phyloP scores from a whole-genome alignment of 352 stramenopile species.

The Blastocystis sp. region DNA sequence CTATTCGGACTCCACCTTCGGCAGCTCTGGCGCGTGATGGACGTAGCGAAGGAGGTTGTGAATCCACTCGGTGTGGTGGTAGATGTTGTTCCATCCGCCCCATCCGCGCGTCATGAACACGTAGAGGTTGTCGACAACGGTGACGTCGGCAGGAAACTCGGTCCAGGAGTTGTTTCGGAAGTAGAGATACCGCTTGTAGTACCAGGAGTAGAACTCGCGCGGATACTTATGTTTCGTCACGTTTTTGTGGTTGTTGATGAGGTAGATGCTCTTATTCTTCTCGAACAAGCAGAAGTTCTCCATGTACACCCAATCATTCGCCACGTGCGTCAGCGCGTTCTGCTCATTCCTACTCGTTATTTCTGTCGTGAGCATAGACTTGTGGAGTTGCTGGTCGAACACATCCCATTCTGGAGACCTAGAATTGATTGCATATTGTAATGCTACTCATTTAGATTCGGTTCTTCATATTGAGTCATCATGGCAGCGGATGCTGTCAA shows the following conservation, averaged over 20 bases:
- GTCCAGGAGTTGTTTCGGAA: conserved; percentile 26
- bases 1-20: background rate
- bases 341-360: background rate
- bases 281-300: conserved; percentile 67
- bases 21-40: conserved; percentile 7
- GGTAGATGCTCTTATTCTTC: conserved; percentile 45
- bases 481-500: background rate
- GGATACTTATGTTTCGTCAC: conserved; percentile 26
- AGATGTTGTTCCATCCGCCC: conserved; percentile 68
- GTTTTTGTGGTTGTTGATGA: conserved; percentile 58
- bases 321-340: conserved; percentile 1
- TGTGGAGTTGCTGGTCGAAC: background rate
- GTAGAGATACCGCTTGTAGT: conserved; percentile 65
- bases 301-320: conserved; percentile 43
- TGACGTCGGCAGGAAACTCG: background rate
- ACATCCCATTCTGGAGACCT: conserved; percentile 42
- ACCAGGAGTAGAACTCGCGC: conserved; percentile 59
- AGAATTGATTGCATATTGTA: background rate
- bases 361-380: background rate
- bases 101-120: conserved; percentile 51
- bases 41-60: conserved; percentile 65
- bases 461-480: background rate
- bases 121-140: conserved; percentile 36
- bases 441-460: background rate
- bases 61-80: conserved; percentile 65